Percentiles rank a stretch among this genome's conserved stretches.
These are phyloP conservation scores for Thielaviopsis populi DNA, from an alignment of 2,329 filamentous ascomycete genomes.

Conservation along the genomic window DNA sequence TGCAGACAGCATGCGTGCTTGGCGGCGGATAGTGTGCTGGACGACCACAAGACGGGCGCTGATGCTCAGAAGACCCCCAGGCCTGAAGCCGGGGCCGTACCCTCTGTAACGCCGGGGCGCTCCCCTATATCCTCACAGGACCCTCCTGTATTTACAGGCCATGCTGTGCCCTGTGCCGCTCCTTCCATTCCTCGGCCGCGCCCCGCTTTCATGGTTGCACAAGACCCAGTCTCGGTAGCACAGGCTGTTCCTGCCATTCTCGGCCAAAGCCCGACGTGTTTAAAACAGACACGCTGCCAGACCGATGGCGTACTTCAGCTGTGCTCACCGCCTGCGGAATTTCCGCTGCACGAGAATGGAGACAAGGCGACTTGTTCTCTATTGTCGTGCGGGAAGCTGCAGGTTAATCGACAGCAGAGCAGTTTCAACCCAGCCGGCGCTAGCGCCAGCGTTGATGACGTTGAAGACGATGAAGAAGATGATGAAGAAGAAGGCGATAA, in stretches of 20 bases:
- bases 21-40: slow-evolving; percentile 1
- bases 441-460: neutral
- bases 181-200: neutral
- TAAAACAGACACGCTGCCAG: slow-evolving; percentile 1
- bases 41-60: neutral
- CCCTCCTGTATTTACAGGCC: neutral
- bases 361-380: neutral
- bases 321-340: neutral
- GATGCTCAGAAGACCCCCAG: neutral
- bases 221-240: slow-evolving; percentile 5
- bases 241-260: slow-evolving; percentile 2
- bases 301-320: neutral
- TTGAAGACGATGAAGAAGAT: no score
- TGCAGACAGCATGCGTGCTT: neutral
- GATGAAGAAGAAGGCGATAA: no score
- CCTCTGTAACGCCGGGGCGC: neutral
- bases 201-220: neutral
- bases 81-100: neutral
- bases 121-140: neutral
- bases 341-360: neutral
- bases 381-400: neutral
- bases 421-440: neutral
- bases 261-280: neutral
- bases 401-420: neutral
- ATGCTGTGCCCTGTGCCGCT: neutral